Conservation (phyloP, 2,329 filamentous ascomycete genomes). For the Byssothecium circinans region DNA sequence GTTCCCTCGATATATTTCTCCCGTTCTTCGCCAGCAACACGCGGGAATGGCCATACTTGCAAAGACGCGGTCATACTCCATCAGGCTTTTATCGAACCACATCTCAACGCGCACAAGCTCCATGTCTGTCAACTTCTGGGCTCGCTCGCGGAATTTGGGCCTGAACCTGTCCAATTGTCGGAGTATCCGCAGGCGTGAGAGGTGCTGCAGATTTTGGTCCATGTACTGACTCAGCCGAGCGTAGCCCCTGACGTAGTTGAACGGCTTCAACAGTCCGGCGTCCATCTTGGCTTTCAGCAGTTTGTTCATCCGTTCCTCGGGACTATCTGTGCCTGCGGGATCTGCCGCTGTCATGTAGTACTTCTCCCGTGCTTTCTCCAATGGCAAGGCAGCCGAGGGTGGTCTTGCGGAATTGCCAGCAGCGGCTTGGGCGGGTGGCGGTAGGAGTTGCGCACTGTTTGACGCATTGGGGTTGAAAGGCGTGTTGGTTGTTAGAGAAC, state of each 20-base stretch:
- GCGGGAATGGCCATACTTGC: conserved; percentile 98
- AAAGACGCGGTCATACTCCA: conserved; percentile 98
- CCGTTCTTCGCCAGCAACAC: conserved; percentile 94
- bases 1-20: conserved; percentile 95
- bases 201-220: conserved; percentile 79
- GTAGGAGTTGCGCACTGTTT: conserved; percentile 48
- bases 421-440: conserved; percentile 48
- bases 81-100: conserved; percentile 96
- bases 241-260: conserved; percentile 98
- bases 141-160: conserved; percentile 93
- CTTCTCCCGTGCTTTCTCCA: conserved; percentile 74
- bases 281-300: conserved; percentile 95
- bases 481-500: conserved; percentile 38
- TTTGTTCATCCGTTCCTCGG: conserved; percentile 93
- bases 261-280: conserved; percentile 89
- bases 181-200: conserved; percentile 86
- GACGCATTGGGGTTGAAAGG: conserved; percentile 47
- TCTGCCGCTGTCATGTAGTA: conserved; percentile 98
- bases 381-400: conserved; percentile 62
- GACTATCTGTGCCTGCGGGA: conserved; percentile 80
- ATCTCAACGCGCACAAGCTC: conserved; percentile 95
- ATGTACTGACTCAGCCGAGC: conserved; percentile 87
- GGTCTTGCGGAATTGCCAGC: conserved; percentile 60
- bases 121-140: conserved; percentile 88
- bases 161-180: conserved; percentile 90